These are phyloP conservation scores for Acanthamoeba royreba DNA, from an alignment of 208 protist species.

Conservation along the genomic window DNA sequence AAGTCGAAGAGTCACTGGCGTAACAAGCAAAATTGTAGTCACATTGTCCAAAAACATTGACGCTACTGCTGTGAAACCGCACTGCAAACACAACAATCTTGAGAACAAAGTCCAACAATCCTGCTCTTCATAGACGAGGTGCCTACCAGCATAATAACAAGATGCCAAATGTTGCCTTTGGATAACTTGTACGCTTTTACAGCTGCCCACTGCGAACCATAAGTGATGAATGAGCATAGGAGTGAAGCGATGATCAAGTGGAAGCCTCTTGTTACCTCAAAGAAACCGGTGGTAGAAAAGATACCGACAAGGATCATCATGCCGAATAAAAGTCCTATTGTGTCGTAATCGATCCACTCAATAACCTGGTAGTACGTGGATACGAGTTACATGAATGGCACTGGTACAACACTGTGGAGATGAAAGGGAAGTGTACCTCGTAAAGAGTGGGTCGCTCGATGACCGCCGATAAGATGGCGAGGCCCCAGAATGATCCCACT, in stretches of 20 bases:
- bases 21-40: constrained; percentile 77
- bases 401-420: too few species aligned
- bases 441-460: not conserved
- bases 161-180: constrained; percentile 59
- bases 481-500: constrained; percentile 61
- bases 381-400: too few species aligned
- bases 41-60: constrained; percentile 82
- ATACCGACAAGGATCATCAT: constrained; percentile 80
- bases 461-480: constrained; percentile 32
- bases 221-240: too few species aligned
- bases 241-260: too few species aligned
- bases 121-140: too few species aligned
- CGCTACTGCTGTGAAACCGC: constrained; percentile 4
- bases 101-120: too few species aligned
- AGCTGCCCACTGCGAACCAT: constrained; percentile 64
- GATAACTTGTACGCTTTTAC: constrained; percentile 63
- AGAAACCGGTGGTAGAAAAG: constrained; percentile 72
- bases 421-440: constrained; percentile 50
- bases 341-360: constrained; percentile 62
- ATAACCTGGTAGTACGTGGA: too few species aligned
- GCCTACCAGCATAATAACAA: constrained; percentile 63
- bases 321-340: constrained; percentile 63
- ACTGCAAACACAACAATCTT: too few species aligned
- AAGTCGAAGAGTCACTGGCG: constrained; percentile 74
- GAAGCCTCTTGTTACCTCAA: too few species aligned